A percentile compares a stretch with the other conserved stretches of the same genome.
Conservation (phyloP, 192 early-diverging fungal genomes). For the Mortierella alpina region DNA sequence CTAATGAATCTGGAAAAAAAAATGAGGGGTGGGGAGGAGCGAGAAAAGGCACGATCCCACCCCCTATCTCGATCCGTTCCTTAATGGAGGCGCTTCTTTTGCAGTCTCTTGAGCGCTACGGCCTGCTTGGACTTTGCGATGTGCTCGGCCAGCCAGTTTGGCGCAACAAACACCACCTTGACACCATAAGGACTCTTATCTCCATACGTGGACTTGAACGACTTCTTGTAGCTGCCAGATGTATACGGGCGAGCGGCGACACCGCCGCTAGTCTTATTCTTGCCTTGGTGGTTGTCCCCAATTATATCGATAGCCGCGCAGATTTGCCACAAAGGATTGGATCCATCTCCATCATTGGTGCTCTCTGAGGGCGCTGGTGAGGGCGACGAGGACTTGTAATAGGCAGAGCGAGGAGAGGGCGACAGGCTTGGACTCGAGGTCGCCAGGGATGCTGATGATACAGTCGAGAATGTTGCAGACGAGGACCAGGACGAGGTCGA, state of each 20-base stretch:
- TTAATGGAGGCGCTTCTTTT: constrained; percentile 4
- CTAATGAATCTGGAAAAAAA: not conserved
- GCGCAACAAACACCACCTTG: constrained; percentile 36
- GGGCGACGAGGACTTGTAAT: constrained; percentile 6
- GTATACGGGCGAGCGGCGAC: not conserved
- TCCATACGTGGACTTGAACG: not conserved
- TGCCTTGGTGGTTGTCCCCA: constrained; percentile 2
- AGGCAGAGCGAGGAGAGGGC: not conserved
- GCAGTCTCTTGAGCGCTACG: constrained; percentile 27
- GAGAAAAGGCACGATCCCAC: not conserved
- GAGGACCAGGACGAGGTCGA: constrained; percentile 45
- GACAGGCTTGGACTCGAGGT: constrained; percentile 12
- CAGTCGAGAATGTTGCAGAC: constrained; percentile 23
- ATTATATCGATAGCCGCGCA: constrained; percentile 35
- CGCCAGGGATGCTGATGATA: constrained; percentile 15
- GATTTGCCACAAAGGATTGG: constrained; percentile 34
- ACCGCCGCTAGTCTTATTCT: not conserved
- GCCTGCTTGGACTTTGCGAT: constrained; percentile 41
- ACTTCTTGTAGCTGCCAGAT: not conserved
- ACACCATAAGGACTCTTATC: constrained; percentile 15
- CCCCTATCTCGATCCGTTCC: not conserved
- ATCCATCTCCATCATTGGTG: not conserved
- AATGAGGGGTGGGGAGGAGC: not conserved
- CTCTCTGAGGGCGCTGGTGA: constrained; percentile 17
- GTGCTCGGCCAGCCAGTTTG: constrained; percentile 43